Percentiles rank a stretch among this genome's conserved stretches.
Evolutionary conservation across 1,284 basidiomycete species (phyloP).

Genomic region (Cryptococcus amylolentus): DNA sequence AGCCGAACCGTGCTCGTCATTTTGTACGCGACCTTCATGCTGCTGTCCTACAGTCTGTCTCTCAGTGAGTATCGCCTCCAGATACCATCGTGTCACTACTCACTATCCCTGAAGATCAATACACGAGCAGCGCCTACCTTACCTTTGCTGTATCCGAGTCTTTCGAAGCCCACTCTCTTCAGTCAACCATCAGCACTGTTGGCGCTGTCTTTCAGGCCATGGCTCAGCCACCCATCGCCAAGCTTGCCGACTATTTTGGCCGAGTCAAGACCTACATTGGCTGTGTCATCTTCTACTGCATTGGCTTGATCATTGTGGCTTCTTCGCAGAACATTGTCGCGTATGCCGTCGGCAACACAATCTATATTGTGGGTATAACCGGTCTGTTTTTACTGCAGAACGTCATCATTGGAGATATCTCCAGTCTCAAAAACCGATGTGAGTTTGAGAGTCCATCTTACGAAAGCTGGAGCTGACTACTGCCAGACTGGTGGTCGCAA

Average conservation of each 20-base stretch:
- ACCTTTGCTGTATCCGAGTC: slow-evolving; percentile 35
- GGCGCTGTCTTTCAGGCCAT: slow-evolving; percentile 43
- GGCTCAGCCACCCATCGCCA: slow-evolving; percentile 46
- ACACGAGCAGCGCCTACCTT: slow-evolving; percentile 30
- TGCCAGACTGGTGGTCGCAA: slow-evolving; percentile 40
- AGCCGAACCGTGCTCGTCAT: slow-evolving; percentile 23
- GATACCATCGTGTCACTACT: too few relatives aligned
- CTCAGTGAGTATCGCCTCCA: slow-evolving; percentile 27
- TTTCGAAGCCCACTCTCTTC: slow-evolving; percentile 37
- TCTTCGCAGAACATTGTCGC: slow-evolving; percentile 28
- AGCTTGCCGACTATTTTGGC: slow-evolving; percentile 42
- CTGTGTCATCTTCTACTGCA: slow-evolving; percentile 39
- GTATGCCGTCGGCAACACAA: slow-evolving; percentile 42
- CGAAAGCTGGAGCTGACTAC: neutral
- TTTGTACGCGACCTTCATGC: slow-evolving; percentile 36
- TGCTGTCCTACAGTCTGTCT: slow-evolving; percentile 41
- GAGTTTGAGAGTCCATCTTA: neutral
- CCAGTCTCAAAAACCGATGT: slow-evolving; percentile 36
- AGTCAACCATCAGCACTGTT: slow-evolving; percentile 39
- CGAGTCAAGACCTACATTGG: slow-evolving; percentile 42
- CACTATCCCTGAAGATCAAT: slow-evolving; percentile 25
- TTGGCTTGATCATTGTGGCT: slow-evolving; percentile 44
- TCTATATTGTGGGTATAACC: slow-evolving; percentile 46
- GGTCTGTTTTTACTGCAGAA: slow-evolving; percentile 40
- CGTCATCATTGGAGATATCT: slow-evolving; percentile 41